phyloP scores from a whole-genome alignment of 371 early-diverging fungal genomes.

The Chytridiales sp. region DNA sequence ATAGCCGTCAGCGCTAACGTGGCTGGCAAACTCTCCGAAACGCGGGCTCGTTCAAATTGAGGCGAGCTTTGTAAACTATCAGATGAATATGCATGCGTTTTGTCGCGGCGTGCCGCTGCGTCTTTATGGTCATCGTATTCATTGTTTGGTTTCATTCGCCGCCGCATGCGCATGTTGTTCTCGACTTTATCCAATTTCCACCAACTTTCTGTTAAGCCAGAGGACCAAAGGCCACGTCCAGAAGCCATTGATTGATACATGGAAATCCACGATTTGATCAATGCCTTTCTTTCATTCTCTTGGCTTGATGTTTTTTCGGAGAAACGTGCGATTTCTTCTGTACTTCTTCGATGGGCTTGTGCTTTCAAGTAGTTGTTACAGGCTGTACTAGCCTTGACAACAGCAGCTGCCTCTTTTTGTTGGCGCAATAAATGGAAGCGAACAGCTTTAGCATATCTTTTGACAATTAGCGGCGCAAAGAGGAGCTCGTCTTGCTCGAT shows the following conservation, averaged over 20 bases:
- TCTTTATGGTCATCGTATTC: slow-evolving; percentile 55
- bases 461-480: slow-evolving; percentile 29
- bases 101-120: slow-evolving; percentile 54
- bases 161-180: slow-evolving; percentile 54
- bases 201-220: background rate
- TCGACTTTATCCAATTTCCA: slow-evolving; percentile 57
- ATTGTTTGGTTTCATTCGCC: slow-evolving; percentile 46
- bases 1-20: slow-evolving; percentile 12
- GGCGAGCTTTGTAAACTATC: slow-evolving; percentile 3
- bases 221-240: slow-evolving; percentile 48
- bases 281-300: slow-evolving; percentile 38
- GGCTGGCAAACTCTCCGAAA: slow-evolving; percentile 13
- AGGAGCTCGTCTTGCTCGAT: slow-evolving; percentile 46
- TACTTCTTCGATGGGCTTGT: slow-evolving; percentile 5
- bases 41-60: slow-evolving; percentile 16
- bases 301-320: slow-evolving; percentile 16
- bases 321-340: slow-evolving; percentile 20
- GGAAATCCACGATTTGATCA: slow-evolving; percentile 37
- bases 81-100: slow-evolving; percentile 1
- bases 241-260: slow-evolving; percentile 45
- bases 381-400: background rate
- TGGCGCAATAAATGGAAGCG: slow-evolving; percentile 4
- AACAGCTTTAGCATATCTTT: slow-evolving; percentile 36
- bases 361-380: slow-evolving; percentile 13
- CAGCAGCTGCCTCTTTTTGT: slow-evolving; percentile 19